Conservation (phyloP, 2,329 filamentous ascomycete genomes). For the Colletotrichum cuscutae region DNA sequence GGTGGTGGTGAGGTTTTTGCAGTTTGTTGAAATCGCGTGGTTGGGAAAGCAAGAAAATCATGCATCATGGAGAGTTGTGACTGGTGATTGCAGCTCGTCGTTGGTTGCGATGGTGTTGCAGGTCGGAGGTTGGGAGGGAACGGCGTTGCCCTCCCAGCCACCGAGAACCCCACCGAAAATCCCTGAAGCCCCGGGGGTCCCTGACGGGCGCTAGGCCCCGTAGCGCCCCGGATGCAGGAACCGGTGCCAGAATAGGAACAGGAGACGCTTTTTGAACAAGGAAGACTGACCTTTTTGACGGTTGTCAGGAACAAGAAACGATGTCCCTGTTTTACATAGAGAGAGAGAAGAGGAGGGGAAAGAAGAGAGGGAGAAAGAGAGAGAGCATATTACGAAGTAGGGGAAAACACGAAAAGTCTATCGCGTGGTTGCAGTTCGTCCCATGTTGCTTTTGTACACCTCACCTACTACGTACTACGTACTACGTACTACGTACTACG, state of each 20-base stretch:
- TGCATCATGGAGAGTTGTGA: not conserved
- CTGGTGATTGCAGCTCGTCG: not conserved
- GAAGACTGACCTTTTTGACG: slow-evolving; percentile 6
- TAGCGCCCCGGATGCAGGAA: slow-evolving; percentile 30
- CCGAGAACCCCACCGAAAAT: slow-evolving; percentile 14
- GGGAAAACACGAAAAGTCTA: not conserved
- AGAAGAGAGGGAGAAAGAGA: not conserved
- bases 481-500: too few relatives aligned
- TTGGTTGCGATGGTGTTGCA: not conserved
- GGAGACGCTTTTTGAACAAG: not conserved
- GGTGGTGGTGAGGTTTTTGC: slow-evolving; percentile 28
- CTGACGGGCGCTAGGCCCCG: slow-evolving; percentile 21
- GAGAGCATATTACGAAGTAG: not conserved
- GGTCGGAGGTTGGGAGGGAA: slow-evolving; percentile 23
- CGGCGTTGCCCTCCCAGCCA: slow-evolving; percentile 30
- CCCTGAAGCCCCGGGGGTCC: not conserved
- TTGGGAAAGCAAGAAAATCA: slow-evolving; percentile 10
- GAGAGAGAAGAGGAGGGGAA: not conserved
- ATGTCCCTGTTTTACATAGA: not conserved
- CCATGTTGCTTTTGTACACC: slow-evolving; percentile 13
- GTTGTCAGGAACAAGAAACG: not conserved
- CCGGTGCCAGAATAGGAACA: slow-evolving; percentile 15
- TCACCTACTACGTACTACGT: too few relatives aligned
- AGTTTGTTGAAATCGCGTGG: slow-evolving; percentile 19
- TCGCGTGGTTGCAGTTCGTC: slow-evolving; percentile 13